Base-by-base conservation (phyloP, 768 basidiomycete species). In the Dioszegia crocea region DNA sequence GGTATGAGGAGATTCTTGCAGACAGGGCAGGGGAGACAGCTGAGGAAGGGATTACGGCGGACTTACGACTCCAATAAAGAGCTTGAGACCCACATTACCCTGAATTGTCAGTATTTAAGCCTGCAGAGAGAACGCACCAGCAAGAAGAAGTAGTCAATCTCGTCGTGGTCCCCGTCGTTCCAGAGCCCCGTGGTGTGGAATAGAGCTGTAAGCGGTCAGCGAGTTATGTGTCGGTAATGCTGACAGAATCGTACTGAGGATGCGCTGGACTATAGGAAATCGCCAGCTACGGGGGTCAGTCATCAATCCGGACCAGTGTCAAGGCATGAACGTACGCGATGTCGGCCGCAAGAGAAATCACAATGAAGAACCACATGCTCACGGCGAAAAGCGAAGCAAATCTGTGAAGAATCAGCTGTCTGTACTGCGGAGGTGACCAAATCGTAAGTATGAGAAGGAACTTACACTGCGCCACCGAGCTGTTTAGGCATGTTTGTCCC, bases 401-500 rank as follows among this genome's bases (percentile, higher is more conserved):
- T 43, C 69, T 71, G 41, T 31, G 14, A 8, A 21, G 3, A 16
- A 43, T 55, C n/a, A 51, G 16, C 48, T 55, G 40, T 38, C 1
- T 39, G 23, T 16, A 5, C 11, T 23, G 33, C 16, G 19, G 24
- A 14, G 24, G 27, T 33, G 33, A 24, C 23, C 36, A 38, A 6
- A 10, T 1, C 26, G 16, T 3, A 33, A 27, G 41, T n/a, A n/a
- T 29, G 43, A 36, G 36, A 52, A 1, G 8, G 4, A 14, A 64
- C 66, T 54, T 36, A 71, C 67, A 73, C 62, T 1, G 59, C 60
- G n/a, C 71, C 71, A 39, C 65, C 71, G 10, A 73, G 68, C 50
- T 73, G 71, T 58, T 73, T 73, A 3, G 71, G 71, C 36, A 73
- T 73, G 39, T 73, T 73, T 26, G 71, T 69, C n/a, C 36, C 36